Evolutionary conservation across 1,284 basidiomycete genomes (phyloP).

Genomic region (Marasmius fiardii): DNA sequence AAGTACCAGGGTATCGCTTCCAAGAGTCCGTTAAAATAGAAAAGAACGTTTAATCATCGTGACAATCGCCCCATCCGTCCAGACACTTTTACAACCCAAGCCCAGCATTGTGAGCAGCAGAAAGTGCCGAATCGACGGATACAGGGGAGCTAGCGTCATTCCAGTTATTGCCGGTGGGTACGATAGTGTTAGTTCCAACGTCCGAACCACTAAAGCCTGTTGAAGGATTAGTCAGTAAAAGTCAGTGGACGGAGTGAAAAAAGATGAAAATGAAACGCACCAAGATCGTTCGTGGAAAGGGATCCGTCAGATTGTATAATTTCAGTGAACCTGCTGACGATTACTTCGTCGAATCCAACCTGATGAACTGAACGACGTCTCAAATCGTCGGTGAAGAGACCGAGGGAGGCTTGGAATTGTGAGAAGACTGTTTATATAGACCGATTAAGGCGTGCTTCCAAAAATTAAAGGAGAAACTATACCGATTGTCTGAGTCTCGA

Average conservation of each 20-base stretch:
- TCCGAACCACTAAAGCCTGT: slow-evolving; percentile 13
- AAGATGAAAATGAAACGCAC: not conserved
- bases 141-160: slow-evolving; percentile 10
- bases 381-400: not conserved
- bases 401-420: not conserved
- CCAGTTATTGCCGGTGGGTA: slow-evolving; percentile 16
- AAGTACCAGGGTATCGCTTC: no score
- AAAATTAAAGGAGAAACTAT: not conserved
- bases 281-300: not conserved
- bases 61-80: no score
- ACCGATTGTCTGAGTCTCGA: not conserved
- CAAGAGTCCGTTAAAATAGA: no score
- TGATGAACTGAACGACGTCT: not conserved
- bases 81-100: no score
- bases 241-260: no score
- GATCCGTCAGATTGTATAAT: not conserved
- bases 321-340: not conserved
- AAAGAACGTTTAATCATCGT: no score
- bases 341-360: not conserved
- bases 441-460: not conserved
- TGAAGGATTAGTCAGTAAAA: no score
- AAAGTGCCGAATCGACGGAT: slow-evolving; percentile 12
- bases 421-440: slow-evolving; percentile 3
- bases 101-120: slow-evolving; percentile 10
- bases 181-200: slow-evolving; percentile 12